phyloP scores from a whole-genome alignment of 2,329 filamentous ascomycete species.

The Penicillium verrucosum region DNA sequence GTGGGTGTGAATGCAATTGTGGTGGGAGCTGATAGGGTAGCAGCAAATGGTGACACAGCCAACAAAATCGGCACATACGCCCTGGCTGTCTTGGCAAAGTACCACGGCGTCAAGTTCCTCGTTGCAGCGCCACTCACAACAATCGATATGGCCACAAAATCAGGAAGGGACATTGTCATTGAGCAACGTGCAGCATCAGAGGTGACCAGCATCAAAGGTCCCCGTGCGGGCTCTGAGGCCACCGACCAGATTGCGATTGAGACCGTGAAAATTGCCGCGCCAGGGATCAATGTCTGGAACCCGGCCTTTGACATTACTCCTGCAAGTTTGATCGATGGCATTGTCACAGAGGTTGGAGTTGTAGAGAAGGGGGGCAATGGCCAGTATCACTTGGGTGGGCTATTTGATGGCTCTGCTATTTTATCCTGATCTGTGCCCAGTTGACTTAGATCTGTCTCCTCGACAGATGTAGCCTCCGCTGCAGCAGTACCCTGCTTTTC shows the following conservation, averaged over 20 bases:
- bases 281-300: conserved; percentile 86
- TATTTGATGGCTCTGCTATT: conserved; percentile 25
- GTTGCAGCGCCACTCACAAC: conserved; percentile 93
- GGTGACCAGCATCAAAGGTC: conserved; percentile 79
- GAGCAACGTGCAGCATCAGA: conserved; percentile 81
- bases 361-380: conserved; percentile 73
- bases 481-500: conserved; percentile 10
- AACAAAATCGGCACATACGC: conserved; percentile 98
- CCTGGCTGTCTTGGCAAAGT: conserved; percentile 80
- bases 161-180: conserved; percentile 78
- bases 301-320: conserved; percentile 96
- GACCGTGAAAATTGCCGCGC: conserved; percentile 73
- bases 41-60: conserved; percentile 93
- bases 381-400: conserved; percentile 57
- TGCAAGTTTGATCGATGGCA: conserved; percentile 80
- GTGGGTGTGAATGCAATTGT: conserved; percentile 80
- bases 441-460: neutral
- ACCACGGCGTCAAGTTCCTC: conserved; percentile 90
- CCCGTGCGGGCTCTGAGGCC: conserved; percentile 57
- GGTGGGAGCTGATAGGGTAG: conserved; percentile 91
- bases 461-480: neutral
- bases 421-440: conserved; percentile 1
- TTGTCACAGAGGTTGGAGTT: conserved; percentile 88
- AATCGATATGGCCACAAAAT: conserved; percentile 78
- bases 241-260: conserved; percentile 51